Evolutionary conservation across 1,139 yeast species (phyloP).

Genomic region (Yarrowia galli): DNA sequence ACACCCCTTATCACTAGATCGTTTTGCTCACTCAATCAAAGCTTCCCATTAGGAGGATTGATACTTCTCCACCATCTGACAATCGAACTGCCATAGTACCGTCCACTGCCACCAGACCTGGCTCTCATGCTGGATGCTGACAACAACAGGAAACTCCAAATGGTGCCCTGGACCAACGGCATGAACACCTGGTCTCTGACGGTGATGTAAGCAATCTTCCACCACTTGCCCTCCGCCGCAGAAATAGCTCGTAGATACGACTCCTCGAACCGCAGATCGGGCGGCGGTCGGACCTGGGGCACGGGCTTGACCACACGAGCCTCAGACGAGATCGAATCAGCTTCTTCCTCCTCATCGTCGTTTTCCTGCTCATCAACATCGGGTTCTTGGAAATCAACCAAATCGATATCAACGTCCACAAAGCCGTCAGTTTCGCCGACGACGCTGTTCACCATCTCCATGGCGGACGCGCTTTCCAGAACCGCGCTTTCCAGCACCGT

Average conservation of each 20-base stretch:
- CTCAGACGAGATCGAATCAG: not conserved
- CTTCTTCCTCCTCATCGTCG: slow-evolving; percentile 4
- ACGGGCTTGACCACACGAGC: slow-evolving; percentile 7
- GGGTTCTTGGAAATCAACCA: not conserved
- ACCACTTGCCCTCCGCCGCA: slow-evolving; percentile 30
- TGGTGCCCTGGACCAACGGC: slow-evolving; percentile 38
- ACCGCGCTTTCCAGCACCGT: not conserved
- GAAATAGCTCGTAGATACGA: slow-evolving; percentile 34
- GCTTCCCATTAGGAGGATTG: slow-evolving; percentile 15
- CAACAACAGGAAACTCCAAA: slow-evolving; percentile 30
- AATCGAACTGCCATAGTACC: slow-evolving; percentile 12
- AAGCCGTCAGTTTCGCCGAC: not conserved
- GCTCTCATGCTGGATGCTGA: slow-evolving; percentile 24
- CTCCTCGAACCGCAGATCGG: slow-evolving; percentile 37
- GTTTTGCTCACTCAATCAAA: not conserved
- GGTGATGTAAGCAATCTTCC: slow-evolving; percentile 30
- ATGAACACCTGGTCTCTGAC: slow-evolving; percentile 35
- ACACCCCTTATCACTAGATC: too few relatives aligned
- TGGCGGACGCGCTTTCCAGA: not conserved
- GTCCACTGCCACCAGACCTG: not conserved
- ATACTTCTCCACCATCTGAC: slow-evolving; percentile 31
- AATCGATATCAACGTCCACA: not conserved
- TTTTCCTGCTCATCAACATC: not conserved
- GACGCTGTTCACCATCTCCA: not conserved
- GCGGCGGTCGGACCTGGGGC: not conserved